Conservation (phyloP, 176 grass and related monocot species). For the Lolium perenne region DNA sequence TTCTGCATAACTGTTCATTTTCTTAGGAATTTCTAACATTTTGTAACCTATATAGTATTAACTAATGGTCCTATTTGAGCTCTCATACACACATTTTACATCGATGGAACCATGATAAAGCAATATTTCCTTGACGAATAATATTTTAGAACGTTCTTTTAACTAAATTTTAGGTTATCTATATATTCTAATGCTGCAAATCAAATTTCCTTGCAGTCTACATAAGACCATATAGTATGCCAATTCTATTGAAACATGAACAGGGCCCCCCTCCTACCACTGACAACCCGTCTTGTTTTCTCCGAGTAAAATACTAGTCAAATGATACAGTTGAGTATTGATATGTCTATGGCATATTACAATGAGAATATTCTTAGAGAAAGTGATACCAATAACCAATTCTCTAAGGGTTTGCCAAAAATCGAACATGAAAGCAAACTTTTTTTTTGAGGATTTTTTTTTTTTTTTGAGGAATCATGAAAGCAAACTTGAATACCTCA, state of each 20-base stretch:
- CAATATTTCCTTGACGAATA: not conserved
- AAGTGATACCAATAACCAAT: not conserved
- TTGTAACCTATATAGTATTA: not conserved
- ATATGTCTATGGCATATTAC: not conserved
- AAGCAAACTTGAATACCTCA: conserved; percentile 54
- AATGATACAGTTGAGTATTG: not conserved
- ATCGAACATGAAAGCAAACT: not conserved
- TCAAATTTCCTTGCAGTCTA: not conserved
- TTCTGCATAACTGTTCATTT: not conserved
- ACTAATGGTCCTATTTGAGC: not conserved
- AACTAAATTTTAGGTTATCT: not conserved
- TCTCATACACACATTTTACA: not conserved
- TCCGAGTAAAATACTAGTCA: not conserved
- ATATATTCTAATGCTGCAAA: not conserved
- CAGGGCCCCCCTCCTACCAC: not conserved
- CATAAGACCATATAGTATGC: not conserved
- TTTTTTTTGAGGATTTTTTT: too few relatives aligned
- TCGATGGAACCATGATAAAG: not conserved
- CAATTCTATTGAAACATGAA: conserved; percentile 5
- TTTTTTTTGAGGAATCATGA: too few relatives aligned
- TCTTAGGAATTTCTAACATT: not conserved
- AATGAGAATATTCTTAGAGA: not conserved
- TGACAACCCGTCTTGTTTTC: not conserved
- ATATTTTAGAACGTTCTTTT: not conserved
- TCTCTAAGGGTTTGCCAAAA: not conserved